Percentiles rank a stretch among this genome's conserved stretches.
These are phyloP conservation scores for Cardiospermum halicacabum DNA, from an alignment of 345 rosid species.

Conservation along the genomic window DNA sequence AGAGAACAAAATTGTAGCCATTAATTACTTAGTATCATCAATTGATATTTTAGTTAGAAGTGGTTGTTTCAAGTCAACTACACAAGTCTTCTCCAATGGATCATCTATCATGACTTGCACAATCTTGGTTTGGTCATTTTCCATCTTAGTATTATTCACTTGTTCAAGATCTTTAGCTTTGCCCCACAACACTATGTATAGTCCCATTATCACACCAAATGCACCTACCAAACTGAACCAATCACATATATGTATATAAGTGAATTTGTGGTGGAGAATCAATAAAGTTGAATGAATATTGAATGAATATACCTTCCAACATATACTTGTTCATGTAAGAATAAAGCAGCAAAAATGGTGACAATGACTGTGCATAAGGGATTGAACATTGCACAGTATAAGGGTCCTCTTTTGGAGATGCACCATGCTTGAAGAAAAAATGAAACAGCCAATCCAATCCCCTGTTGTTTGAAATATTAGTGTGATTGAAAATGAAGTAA, in stretches of 20 bases:
- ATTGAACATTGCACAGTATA: constrained; percentile 61
- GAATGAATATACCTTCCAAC: constrained; percentile 42
- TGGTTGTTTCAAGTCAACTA: constrained; percentile 38
- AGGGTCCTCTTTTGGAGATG: constrained; percentile 53
- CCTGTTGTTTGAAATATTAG: too few relatives aligned
- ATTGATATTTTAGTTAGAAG: constrained; percentile 16
- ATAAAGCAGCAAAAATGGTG: constrained; percentile 48
- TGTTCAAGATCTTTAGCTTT: constrained; percentile 45
- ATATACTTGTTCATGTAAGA: constrained; percentile 48
- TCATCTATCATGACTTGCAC: constrained; percentile 33
- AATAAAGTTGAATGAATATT: too few relatives aligned
- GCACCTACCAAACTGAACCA: constrained; percentile 51
- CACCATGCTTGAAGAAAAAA: constrained; percentile 71
- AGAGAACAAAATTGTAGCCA: neutral
- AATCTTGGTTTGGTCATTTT: constrained; percentile 14
- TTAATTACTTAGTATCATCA: too few relatives aligned
- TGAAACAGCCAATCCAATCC: constrained; percentile 39
- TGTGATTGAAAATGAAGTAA: too few relatives aligned
- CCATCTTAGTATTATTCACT: constrained; percentile 19
- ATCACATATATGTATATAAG: too few relatives aligned
- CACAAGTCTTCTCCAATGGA: constrained; percentile 19
- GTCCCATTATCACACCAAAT: constrained; percentile 40
- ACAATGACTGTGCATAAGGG: constrained; percentile 57
- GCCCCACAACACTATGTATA: constrained; percentile 59
- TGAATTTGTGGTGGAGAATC: too few relatives aligned